Conservation (phyloP, 1,284 basidiomycete genomes). For the Afroboletus lepidellus region DNA sequence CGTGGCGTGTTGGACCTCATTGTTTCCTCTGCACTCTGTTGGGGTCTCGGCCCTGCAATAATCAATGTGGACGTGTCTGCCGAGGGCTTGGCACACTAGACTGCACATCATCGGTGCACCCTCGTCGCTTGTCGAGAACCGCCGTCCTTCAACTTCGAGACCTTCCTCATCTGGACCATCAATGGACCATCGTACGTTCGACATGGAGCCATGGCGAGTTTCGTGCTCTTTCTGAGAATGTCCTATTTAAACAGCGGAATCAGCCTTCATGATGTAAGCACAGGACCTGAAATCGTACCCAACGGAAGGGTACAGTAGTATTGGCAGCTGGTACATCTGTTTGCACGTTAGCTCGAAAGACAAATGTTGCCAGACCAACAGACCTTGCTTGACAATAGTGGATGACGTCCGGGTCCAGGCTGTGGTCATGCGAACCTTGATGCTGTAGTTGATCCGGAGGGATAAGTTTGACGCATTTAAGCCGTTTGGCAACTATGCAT, state of each 20-base stretch:
- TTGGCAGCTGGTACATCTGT: slow-evolving; percentile 51
- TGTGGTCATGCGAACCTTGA: slow-evolving; percentile 48
- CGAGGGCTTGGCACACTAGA: slow-evolving; percentile 40
- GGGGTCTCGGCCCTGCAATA: slow-evolving; percentile 45
- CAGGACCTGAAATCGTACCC: slow-evolving; percentile 33
- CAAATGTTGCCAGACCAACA: slow-evolving; percentile 2
- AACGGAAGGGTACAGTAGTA: slow-evolving; percentile 57
- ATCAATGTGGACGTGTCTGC: slow-evolving; percentile 51
- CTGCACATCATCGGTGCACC: slow-evolving; percentile 66
- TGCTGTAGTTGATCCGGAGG: slow-evolving; percentile 42
- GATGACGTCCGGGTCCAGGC: slow-evolving; percentile 36
- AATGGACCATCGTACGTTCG: slow-evolving; percentile 51
- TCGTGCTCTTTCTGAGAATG: slow-evolving; percentile 58
- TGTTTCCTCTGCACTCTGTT: slow-evolving; percentile 36
- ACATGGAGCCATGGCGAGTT: slow-evolving; percentile 63
- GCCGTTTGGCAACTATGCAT: slow-evolving; percentile 45
- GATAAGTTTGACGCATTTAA: slow-evolving; percentile 47
- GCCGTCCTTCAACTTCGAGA: slow-evolving; percentile 52
- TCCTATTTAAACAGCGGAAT: slow-evolving; percentile 35
- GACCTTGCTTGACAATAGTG: slow-evolving; percentile 53
- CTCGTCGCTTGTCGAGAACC: slow-evolving; percentile 52
- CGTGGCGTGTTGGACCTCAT: slow-evolving; percentile 45
- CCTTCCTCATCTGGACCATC: slow-evolving; percentile 44
- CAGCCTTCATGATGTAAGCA: neutral
- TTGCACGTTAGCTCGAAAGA: neutral